A percentile compares a stretch with the other conserved stretches of the same genome.
These are phyloP conservation scores for Sonneratia caseolaris DNA, from an alignment of 345 rosid genomes.

Conservation along the genomic window DNA sequence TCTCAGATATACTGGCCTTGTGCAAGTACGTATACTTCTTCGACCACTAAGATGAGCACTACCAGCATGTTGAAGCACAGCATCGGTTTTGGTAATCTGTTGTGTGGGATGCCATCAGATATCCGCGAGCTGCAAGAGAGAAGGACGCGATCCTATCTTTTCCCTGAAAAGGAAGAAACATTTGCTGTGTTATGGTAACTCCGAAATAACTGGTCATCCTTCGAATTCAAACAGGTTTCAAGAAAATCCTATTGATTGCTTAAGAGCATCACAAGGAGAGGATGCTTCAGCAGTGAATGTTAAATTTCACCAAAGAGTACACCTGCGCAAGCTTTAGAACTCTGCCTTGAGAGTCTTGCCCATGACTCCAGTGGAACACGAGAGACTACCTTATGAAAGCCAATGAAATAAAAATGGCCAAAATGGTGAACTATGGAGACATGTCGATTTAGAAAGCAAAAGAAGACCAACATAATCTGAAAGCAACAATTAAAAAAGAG, in stretches of 20 bases:
- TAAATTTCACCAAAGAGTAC: neutral
- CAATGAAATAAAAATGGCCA: neutral
- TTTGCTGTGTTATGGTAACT: neutral
- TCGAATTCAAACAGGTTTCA: neutral
- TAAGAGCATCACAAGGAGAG: neutral
- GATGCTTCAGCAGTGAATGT: neutral
- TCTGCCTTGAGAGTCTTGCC: neutral
- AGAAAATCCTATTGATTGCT: neutral
- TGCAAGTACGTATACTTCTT: constrained; percentile 95
- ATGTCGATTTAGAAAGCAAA: neutral
- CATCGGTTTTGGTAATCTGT: constrained; percentile 88
- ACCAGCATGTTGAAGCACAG: constrained; percentile 82
- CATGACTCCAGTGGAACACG: neutral
- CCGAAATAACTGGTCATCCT: neutral
- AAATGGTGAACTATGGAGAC: neutral
- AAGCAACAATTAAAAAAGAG: neutral
- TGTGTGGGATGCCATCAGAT: constrained; percentile 94
- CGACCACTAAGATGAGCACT: constrained; percentile 69
- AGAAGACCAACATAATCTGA: neutral
- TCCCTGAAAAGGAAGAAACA: neutral
- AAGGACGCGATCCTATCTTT: neutral
- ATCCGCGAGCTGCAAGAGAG: constrained; percentile 30
- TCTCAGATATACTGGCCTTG: constrained; percentile 94
- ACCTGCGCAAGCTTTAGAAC: neutral
- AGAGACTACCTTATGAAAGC: neutral